Conservation (phyloP, 768 basidiomycete genomes). For the Suillus placidus region DNA sequence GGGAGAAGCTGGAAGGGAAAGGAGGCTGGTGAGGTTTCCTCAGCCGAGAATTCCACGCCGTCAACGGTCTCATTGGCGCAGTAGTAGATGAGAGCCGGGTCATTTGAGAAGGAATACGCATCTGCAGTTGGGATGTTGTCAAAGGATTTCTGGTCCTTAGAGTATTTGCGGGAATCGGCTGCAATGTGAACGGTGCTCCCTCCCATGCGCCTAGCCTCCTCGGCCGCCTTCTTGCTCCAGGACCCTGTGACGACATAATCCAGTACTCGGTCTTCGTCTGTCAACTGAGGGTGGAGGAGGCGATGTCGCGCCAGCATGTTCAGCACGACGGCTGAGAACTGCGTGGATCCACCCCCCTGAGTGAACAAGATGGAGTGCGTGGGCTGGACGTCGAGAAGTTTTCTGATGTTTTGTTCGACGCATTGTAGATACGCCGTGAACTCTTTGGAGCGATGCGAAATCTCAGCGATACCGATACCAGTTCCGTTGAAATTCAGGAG, state of each 20-base stretch:
- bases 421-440: constrained; percentile 71
- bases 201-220: constrained; percentile 77
- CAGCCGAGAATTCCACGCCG: constrained; percentile 83
- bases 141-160: constrained; percentile 68
- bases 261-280: constrained; percentile 57
- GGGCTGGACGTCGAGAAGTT: constrained; percentile 77
- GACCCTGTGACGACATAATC: constrained; percentile 94
- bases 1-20: constrained; percentile 85
- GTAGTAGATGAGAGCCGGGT: constrained; percentile 92
- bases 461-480: constrained; percentile 94
- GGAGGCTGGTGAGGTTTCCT: constrained; percentile 53
- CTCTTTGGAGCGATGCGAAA: constrained; percentile 93
- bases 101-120: constrained; percentile 74
- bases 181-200: constrained; percentile 66
- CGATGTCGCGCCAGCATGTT: constrained; percentile 89
- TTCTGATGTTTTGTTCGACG: constrained; percentile 68
- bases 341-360: constrained; percentile 90
- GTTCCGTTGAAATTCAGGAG: constrained; percentile 90
- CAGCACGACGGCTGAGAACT: constrained; percentile 90
- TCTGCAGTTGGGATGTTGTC: constrained; percentile 77
- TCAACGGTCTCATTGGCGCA: constrained; percentile 99
- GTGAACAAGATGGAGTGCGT: constrained; percentile 89
- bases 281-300: constrained; percentile 66
- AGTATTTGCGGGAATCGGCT: constrained; percentile 65
- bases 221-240: constrained; percentile 86